Evolutionary conservation across 2,329 filamentous ascomycete genomes (phyloP).

Genomic region (Sporothrix protearum): DNA sequence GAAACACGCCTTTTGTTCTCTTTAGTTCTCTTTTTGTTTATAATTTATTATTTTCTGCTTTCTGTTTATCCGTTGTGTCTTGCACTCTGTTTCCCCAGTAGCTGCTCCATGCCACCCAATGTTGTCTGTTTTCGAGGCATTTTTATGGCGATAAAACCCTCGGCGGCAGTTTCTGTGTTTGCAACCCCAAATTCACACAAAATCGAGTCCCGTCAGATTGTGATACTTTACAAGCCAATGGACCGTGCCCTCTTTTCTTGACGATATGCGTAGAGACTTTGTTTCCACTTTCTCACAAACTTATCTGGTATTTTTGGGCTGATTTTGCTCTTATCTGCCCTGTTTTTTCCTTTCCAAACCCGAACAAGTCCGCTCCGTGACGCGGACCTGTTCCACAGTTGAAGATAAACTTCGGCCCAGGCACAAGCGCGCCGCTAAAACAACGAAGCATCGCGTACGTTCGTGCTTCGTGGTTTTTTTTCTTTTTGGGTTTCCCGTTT

Average conservation of each 20-base stretch:
- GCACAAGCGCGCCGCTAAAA: conserved; percentile 5
- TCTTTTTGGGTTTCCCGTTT: neutral
- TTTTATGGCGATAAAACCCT: too few species aligned
- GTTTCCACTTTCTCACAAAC: conserved; percentile 1
- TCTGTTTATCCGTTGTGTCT: too few species aligned
- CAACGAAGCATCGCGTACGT: neutral
- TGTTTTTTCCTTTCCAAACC: neutral
- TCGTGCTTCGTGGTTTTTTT: too few species aligned
- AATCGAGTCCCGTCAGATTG: neutral
- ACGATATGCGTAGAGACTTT: neutral
- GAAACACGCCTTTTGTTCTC: too few species aligned
- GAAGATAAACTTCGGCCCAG: too few species aligned
- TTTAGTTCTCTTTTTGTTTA: too few species aligned
- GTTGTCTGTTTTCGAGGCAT: neutral
- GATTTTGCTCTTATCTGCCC: neutral
- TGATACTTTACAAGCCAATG: neutral
- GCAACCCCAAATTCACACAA: neutral
- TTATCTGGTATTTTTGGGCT: neutral
- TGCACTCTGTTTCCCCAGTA: too few species aligned
- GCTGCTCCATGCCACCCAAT: neutral
- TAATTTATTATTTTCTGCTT: too few species aligned
- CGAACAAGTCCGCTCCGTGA: neutral
- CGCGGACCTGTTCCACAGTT: neutral
- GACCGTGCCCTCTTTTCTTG: neutral
- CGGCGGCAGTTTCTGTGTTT: neutral